These are phyloP conservation scores for Phellopilus nigrolimitatus DNA, from an alignment of 1,284 basidiomycete genomes.

Conservation along the genomic window DNA sequence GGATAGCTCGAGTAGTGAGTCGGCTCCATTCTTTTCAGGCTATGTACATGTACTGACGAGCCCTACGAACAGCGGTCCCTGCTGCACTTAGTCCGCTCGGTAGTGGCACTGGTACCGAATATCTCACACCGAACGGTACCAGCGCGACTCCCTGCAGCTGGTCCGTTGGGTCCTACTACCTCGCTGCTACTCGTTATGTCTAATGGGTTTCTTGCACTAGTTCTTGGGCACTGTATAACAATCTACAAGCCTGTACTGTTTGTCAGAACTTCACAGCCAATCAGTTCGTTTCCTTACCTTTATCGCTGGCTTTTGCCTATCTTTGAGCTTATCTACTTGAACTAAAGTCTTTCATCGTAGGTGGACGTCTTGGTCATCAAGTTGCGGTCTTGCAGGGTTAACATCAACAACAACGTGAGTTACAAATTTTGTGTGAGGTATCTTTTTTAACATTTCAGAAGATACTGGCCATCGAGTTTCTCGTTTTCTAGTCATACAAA, in stretches of 20 bases:
- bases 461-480: conserved; percentile 6
- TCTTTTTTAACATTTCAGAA: background rate
- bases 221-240: conserved; percentile 19
- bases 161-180: conserved; percentile 8
- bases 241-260: conserved; percentile 11
- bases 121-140: conserved; percentile 8
- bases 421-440: background rate
- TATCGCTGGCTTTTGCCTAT: background rate
- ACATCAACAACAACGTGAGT: conserved; percentile 8
- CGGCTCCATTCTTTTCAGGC: background rate
- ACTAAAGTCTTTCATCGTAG: background rate
- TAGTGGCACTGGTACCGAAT: background rate
- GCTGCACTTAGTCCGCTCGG: background rate
- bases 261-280: conserved; percentile 11
- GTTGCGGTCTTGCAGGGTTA: background rate
- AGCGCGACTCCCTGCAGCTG: conserved; percentile 11
- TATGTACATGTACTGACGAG: background rate
- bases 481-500: conserved; percentile 6
- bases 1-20: background rate
- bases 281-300: background rate
- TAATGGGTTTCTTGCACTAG: conserved; percentile 1
- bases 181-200: background rate
- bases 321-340: background rate
- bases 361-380: background rate
- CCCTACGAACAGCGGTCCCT: background rate